These are phyloP conservation scores for Penicillium occitanis DNA, from an alignment of 2,329 filamentous ascomycete genomes.

Conservation along the genomic window DNA sequence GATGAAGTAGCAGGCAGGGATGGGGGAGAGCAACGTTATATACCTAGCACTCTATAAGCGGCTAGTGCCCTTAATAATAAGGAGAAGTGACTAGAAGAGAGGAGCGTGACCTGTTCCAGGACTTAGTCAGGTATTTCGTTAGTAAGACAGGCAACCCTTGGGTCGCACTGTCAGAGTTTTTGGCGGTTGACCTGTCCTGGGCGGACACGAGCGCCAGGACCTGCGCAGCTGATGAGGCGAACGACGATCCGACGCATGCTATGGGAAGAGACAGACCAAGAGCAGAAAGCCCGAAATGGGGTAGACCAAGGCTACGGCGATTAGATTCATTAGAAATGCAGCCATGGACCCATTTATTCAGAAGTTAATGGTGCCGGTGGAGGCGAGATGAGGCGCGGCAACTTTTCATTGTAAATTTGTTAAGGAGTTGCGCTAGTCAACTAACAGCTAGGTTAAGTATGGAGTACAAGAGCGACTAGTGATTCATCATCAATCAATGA, in stretches of 20 bases:
- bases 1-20: background rate
- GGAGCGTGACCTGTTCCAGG: conserved; percentile 1
- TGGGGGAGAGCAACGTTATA: conserved; percentile 12
- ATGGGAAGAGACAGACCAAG: background rate
- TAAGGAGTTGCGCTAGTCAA: background rate
- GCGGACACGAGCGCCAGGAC: conserved; percentile 20
- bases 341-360: background rate
- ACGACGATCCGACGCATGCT: conserved; percentile 21
- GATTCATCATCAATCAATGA: background rate
- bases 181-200: conserved; percentile 13
- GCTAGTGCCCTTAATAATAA: conserved; percentile 17
- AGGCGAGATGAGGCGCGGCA: conserved; percentile 10
- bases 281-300: conserved; percentile 15
- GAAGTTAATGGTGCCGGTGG: conserved; percentile 7
- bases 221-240: conserved; percentile 19
- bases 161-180: conserved; percentile 2
- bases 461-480: background rate
- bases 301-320: background rate
- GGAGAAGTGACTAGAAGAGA: conserved; percentile 16
- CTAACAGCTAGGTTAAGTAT: background rate
- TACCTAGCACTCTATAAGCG: conserved; percentile 19
- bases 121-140: background rate
- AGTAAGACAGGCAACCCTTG: conserved; percentile 6
- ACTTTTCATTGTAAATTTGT: background rate
- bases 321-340: background rate